A percentile compares a stretch with the other conserved stretches of the same genome.
phyloP scores from a whole-genome alignment of 1,284 basidiomycete species.

The Malassezia yamatoensis region DNA sequence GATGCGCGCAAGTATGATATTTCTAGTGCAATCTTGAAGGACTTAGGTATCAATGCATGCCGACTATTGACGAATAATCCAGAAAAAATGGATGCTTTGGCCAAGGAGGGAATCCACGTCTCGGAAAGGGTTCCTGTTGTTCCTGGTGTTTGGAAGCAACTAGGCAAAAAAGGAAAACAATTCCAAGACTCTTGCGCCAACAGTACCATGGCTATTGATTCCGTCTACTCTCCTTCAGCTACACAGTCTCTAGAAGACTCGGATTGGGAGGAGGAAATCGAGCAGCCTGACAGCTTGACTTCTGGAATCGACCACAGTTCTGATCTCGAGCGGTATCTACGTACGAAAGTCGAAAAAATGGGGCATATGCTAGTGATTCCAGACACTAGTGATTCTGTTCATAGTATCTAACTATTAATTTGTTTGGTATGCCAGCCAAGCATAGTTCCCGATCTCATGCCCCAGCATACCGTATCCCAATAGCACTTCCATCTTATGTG shows the following conservation, averaged over 20 bases:
- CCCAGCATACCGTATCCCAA: constrained; percentile 81
- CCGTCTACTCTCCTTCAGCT: not conserved
- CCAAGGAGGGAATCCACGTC: constrained; percentile 70
- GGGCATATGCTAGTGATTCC: constrained; percentile 75
- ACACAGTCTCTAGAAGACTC: not conserved
- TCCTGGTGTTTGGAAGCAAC: constrained; percentile 68
- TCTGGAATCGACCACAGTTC: constrained; percentile 54
- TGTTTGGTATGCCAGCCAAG: constrained; percentile 27
- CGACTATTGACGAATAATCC: constrained; percentile 93
- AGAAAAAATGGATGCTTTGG: constrained; percentile 81
- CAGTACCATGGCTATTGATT: not conserved
- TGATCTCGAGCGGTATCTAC: constrained; percentile 87
- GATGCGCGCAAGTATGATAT: constrained; percentile 90
- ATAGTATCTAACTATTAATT: not conserved
- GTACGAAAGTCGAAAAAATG: constrained; percentile 92
- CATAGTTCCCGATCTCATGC: constrained; percentile 80
- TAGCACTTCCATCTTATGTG: constrained; percentile 91
- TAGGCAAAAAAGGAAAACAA: not conserved
- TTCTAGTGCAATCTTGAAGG: constrained; percentile 76
- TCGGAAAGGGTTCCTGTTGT: constrained; percentile 86
- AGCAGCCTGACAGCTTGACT: constrained; percentile 59
- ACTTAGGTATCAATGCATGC: constrained; percentile 64
- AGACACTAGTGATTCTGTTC: not conserved
- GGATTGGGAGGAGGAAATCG: constrained; percentile 16
- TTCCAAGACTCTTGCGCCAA: constrained; percentile 1